These are phyloP conservation scores for Sporothrix mexicana DNA, from an alignment of 2,329 filamentous ascomycete species.

Conservation along the genomic window DNA sequence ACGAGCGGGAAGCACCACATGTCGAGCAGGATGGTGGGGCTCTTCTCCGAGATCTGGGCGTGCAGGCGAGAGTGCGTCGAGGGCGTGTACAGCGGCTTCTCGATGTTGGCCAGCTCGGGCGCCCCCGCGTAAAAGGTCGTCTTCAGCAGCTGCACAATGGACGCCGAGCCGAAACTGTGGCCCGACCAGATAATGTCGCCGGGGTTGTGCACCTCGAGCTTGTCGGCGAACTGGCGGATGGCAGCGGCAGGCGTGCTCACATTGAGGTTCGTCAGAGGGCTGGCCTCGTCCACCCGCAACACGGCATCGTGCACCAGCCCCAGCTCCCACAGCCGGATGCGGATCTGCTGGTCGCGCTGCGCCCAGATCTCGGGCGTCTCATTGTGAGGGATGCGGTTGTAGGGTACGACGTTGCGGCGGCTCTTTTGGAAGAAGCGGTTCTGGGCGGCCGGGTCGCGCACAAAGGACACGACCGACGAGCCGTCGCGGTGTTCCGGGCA, in stretches of 20 bases:
- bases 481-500: slow-evolving; percentile 85
- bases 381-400: slow-evolving; percentile 64
- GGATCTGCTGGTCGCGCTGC: slow-evolving; percentile 72
- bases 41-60: slow-evolving; percentile 70
- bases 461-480: slow-evolving; percentile 74
- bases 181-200: slow-evolving; percentile 77
- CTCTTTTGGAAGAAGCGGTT: slow-evolving; percentile 46
- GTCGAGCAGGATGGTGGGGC: slow-evolving; percentile 73
- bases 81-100: slow-evolving; percentile 67
- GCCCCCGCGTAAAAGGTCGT: slow-evolving; percentile 70
- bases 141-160: slow-evolving; percentile 78
- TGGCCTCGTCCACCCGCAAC: slow-evolving; percentile 66
- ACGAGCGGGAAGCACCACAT: slow-evolving; percentile 80
- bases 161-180: slow-evolving; percentile 81
- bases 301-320: slow-evolving; percentile 73
- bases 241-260: slow-evolving; percentile 51
- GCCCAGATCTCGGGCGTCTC: slow-evolving; percentile 69
- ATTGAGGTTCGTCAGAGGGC: slow-evolving; percentile 59
- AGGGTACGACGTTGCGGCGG: slow-evolving; percentile 51
- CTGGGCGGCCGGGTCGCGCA: slow-evolving; percentile 65
- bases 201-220: slow-evolving; percentile 70
- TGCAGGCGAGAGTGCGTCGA: slow-evolving; percentile 60
- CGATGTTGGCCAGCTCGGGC: slow-evolving; percentile 54
- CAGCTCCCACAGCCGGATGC: slow-evolving; percentile 79
- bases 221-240: slow-evolving; percentile 64